Conservation (phyloP, 441 rosid species). For the Kokia cookei region DNA sequence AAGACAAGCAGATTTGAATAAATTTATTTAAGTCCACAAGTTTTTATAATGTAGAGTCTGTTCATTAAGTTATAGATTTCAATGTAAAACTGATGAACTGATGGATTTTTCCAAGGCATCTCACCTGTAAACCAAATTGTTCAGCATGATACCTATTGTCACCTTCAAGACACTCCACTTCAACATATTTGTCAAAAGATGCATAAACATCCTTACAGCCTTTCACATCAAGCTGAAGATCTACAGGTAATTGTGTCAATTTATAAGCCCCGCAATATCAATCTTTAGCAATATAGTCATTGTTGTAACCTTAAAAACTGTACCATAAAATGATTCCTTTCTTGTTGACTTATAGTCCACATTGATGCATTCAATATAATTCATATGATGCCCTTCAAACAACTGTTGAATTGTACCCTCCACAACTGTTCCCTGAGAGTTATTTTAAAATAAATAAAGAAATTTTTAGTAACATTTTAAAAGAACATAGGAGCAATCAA, state of each 20-base stretch:
- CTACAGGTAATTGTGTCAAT: conserved; percentile 15
- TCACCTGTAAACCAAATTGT: conserved; percentile 48
- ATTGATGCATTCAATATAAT: conserved; percentile 72
- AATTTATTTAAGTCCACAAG: neutral
- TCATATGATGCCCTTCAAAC: conserved; percentile 79
- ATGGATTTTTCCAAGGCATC: conserved; percentile 6
- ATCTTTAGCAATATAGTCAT: conserved; percentile 9
- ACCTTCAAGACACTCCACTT: conserved; percentile 59
- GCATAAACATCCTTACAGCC: conserved; percentile 58
- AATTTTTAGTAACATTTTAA: neutral
- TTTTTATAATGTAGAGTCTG: neutral
- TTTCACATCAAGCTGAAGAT: conserved; percentile 55
- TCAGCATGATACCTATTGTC: conserved; percentile 61
- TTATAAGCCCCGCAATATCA: conserved; percentile 16
- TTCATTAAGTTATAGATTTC: neutral
- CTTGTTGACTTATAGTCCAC: conserved; percentile 73
- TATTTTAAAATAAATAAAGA: neutral
- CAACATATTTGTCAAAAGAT: conserved; percentile 59
- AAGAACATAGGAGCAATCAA: neutral
- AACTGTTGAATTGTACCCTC: conserved; percentile 74
- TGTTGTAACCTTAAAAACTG: conserved; percentile 4
- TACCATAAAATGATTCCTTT: conserved; percentile 76
- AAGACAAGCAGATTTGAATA: neutral
- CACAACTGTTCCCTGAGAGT: conserved; percentile 64
- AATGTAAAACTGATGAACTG: neutral